Evolutionary conservation across 331 rosid species (phyloP).

Genomic region (Acacia pycnantha): DNA sequence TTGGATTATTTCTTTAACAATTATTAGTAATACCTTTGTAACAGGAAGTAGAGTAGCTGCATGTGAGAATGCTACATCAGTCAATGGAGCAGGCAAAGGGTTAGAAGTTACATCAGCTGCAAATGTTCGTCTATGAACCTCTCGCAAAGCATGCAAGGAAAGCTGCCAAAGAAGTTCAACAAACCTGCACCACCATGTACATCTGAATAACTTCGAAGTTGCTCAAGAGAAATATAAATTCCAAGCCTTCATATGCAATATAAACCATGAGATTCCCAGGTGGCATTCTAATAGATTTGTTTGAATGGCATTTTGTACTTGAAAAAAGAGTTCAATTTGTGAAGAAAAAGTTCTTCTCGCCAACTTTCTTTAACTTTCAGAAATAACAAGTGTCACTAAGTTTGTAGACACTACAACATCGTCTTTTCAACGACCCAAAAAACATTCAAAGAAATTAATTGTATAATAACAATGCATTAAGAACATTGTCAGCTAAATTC

Average conservation of each 20-base stretch:
- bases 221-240: conserved; percentile 1
- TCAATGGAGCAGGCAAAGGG: conserved; percentile 89
- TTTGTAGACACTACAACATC: neutral
- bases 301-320: neutral
- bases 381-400: conserved; percentile 9
- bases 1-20: neutral
- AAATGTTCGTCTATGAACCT: conserved; percentile 94
- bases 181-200: conserved; percentile 59
- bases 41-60: conserved; percentile 99
- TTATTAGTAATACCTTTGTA: conserved; percentile 67
- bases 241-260: conserved; percentile 8
- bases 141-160: conserved; percentile 96
- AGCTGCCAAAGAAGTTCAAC: conserved; percentile 99
- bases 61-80: conserved; percentile 98
- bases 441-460: neutral
- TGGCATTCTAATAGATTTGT: neutral
- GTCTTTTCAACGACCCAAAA: conserved; percentile 4
- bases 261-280: conserved; percentile 13
- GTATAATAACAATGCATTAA: neutral
- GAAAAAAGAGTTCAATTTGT: neutral
- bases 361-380: neutral
- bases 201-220: conserved; percentile 17
- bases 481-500: neutral
- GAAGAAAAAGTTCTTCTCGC: conserved; percentile 6
- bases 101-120: conserved; percentile 82